Percentiles rank a stretch among this genome's conserved stretches.
These are phyloP conservation scores for Arthrobotrys megalospora DNA, from an alignment of 2,329 filamentous ascomycete genomes.

Conservation along the genomic window DNA sequence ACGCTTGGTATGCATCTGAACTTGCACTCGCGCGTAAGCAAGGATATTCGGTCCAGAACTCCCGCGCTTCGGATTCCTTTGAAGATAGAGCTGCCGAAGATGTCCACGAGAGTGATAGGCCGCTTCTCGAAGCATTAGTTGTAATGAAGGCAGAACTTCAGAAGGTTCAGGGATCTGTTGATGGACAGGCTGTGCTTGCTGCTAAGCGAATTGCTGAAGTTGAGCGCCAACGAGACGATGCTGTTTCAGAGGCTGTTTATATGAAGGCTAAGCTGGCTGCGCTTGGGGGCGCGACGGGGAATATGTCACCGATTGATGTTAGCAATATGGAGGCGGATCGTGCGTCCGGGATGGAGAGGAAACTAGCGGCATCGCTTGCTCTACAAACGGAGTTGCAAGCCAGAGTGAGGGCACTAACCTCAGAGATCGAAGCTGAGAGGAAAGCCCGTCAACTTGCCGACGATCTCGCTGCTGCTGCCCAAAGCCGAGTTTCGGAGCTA, in stretches of 20 bases:
- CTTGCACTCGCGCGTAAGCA: conserved; percentile 90
- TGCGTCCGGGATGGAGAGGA: conserved; percentile 81
- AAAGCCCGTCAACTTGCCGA: conserved; percentile 87
- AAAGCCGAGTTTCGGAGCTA: conserved; percentile 85
- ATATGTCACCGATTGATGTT: conserved; percentile 72
- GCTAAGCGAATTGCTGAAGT: conserved; percentile 93
- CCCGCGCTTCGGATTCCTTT: conserved; percentile 77
- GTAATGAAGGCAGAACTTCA: conserved; percentile 90
- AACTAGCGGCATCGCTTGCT: conserved; percentile 84
- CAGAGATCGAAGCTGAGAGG: conserved; percentile 85
- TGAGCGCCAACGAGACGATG: conserved; percentile 92
- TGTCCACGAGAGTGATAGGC: conserved; percentile 92
- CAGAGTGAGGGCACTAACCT: conserved; percentile 78
- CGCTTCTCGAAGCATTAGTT: conserved; percentile 90
- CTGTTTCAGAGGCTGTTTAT: conserved; percentile 95
- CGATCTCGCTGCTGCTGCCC: conserved; percentile 85
- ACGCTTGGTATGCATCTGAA: conserved; percentile 97
- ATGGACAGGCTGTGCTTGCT: conserved; percentile 86
- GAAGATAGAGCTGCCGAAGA: conserved; percentile 83
- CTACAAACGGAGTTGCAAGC: conserved; percentile 84
- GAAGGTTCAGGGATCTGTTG: conserved; percentile 90
- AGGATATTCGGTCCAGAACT: conserved; percentile 83
- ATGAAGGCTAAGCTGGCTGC: conserved; percentile 93
- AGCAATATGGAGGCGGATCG: conserved; percentile 76
- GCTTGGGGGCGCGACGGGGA: conserved; percentile 73